Evolutionary conservation across 83 land plant genomes (phyloP), one percentile per base, ranked within the genome.

Genomic region (Thuja plicata): DNA sequence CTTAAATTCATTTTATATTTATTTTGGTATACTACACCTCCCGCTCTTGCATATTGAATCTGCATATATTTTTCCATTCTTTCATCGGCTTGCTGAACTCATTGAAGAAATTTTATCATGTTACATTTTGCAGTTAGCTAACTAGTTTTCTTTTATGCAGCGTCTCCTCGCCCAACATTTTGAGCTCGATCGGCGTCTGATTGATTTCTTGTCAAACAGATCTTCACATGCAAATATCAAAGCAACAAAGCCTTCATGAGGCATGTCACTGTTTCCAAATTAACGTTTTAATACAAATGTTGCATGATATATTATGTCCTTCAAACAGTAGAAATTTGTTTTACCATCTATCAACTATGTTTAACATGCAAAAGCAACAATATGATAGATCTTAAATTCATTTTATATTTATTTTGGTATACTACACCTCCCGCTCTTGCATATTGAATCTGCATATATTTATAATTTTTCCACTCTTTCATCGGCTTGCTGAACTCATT

Each of bases 101-200:
- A 27, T 37, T 37, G 3, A 79, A 41, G 45, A 79, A 79, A 79
- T 17, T 38, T 38, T 79, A 79, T 40, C 10, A 4, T 66, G 32
- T 38, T 19, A 17, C 13, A 38, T 37, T 38, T 79, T 79, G 45
- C 82, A 79, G 82, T 17, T 38, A 40, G n/a, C 45, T 79, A 38
- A 79, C 45, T 79, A 19, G 82, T 79, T 21, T 85, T 48, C 50
- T 34, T 24, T 41, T 19, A 27, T 89, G 88, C 91, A 94, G 95
- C 86, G 62, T 85, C 73, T 87, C 71, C 90, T 94, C 46, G 88
- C 84, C 62, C 91, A 76, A 5, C 87, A 92, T 88, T 94, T 94
- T 89, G 92, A 94, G 88, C 95, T 94, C 35, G 95, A 94, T 86
- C 90, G 88, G 16, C 92, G 30, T 35, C 92, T 91, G 9, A 78